Conservation (phyloP, 306 rosid species). For the Inga leiocalycina region DNA sequence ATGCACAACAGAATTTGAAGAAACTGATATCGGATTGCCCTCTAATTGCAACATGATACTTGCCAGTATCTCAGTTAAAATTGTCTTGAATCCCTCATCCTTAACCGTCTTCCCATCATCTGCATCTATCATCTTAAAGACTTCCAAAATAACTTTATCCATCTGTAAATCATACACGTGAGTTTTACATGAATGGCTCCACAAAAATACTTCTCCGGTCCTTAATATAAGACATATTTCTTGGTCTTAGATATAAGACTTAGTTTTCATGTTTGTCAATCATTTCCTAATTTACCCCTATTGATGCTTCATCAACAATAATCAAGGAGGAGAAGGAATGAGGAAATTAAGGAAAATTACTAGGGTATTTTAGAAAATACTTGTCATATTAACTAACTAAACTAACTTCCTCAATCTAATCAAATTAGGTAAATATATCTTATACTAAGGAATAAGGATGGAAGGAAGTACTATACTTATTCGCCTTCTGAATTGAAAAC, state of each 20-base stretch:
- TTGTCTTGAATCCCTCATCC: constrained; percentile 88
- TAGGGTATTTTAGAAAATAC: too few relatives aligned
- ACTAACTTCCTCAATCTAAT: too few relatives aligned
- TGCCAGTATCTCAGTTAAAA: constrained; percentile 60
- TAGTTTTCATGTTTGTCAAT: too few relatives aligned
- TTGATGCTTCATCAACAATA: too few relatives aligned
- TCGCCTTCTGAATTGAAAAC: neutral
- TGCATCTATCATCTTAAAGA: constrained; percentile 54
- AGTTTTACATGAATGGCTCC: neutral
- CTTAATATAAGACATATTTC: too few relatives aligned
- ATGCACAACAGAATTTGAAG: constrained; percentile 86
- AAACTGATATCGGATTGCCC: constrained; percentile 71
- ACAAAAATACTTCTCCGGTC: neutral
- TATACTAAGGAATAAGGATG: too few relatives aligned
- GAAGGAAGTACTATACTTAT: neutral
- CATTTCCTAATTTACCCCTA: too few relatives aligned
- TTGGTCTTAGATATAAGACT: too few relatives aligned
- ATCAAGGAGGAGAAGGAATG: too few relatives aligned
- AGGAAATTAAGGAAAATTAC: too few relatives aligned
- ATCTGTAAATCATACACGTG: constrained; percentile 55
- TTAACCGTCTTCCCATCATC: constrained; percentile 62
- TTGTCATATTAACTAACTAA: too few relatives aligned
- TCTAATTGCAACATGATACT: constrained; percentile 80
- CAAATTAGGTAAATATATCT: too few relatives aligned
- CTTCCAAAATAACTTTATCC: constrained; percentile 65